These are phyloP conservation scores for Myriosclerotinia scirpicola DNA, from an alignment of 2,329 filamentous ascomycete genomes.

Conservation along the genomic window DNA sequence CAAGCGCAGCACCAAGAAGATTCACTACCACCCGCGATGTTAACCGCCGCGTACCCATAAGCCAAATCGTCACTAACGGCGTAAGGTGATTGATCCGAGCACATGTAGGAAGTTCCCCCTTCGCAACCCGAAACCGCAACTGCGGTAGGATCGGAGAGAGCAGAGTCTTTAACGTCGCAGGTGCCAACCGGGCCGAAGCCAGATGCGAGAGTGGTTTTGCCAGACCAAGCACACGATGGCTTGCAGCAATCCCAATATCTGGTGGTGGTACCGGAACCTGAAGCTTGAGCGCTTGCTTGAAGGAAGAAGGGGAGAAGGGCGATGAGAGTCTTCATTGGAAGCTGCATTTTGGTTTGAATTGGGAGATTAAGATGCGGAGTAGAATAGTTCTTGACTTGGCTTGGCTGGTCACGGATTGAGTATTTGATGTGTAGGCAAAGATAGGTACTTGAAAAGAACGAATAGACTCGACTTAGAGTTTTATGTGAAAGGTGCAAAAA, in stretches of 20 bases:
- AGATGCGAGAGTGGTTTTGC: constrained; percentile 52
- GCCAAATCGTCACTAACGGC: constrained; percentile 55
- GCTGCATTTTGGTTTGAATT: constrained; percentile 24
- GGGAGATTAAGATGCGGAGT: too few relatives aligned
- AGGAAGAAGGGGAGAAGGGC: constrained; percentile 38
- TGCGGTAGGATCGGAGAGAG: constrained; percentile 51
- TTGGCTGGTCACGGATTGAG: constrained; percentile 14
- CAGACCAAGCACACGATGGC: constrained; percentile 62
- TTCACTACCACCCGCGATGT: constrained; percentile 55
- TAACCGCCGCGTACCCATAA: constrained; percentile 62
- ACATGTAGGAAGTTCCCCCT: constrained; percentile 49
- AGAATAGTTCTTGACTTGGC: background rate
- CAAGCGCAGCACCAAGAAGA: constrained; percentile 64
- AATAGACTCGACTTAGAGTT: constrained; percentile 20
- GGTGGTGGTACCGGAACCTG: constrained; percentile 39
- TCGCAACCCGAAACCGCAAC: constrained; percentile 51
- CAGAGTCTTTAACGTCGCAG: constrained; percentile 50
- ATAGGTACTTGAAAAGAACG: constrained; percentile 13
- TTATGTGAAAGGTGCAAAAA: constrained; percentile 3
- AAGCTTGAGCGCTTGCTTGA: constrained; percentile 29
- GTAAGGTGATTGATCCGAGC: constrained; percentile 62
- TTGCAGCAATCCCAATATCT: constrained; percentile 71
- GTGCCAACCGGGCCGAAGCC: constrained; percentile 35
- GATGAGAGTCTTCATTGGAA: constrained; percentile 28
- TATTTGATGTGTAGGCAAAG: background rate